Conservation (phyloP, 768 basidiomycete species). For the Boletus rufocinnamomeus region DNA sequence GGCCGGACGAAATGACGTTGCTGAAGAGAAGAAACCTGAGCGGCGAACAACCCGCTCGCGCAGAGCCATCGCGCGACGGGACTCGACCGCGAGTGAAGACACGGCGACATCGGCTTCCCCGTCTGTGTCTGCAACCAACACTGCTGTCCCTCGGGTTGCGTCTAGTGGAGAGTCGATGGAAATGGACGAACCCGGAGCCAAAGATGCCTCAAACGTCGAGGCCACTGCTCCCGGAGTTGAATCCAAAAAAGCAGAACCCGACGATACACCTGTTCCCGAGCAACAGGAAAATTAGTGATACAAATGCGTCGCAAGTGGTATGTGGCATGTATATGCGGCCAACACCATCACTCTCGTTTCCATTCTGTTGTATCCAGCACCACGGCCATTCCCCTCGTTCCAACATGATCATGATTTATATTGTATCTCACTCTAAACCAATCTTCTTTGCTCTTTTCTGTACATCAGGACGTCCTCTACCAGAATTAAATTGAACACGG, state of each 20-base stretch:
- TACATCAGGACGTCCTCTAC: constrained; percentile 12
- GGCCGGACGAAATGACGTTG: constrained; percentile 12
- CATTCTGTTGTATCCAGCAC: constrained; percentile 6
- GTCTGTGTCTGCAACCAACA: constrained; percentile 34
- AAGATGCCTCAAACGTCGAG: constrained; percentile 9
- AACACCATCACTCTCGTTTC: constrained; percentile 4
- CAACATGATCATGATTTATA: constrained; percentile 10
- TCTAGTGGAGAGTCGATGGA: constrained; percentile 21
- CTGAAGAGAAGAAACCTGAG: constrained; percentile 33
- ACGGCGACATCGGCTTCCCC: constrained; percentile 38
- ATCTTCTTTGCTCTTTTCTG: constrained; percentile 12
- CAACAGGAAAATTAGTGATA: constrained; percentile 6
- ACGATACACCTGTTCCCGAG: neutral
- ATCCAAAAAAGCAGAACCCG: constrained; percentile 3
- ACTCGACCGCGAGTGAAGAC: constrained; percentile 56
- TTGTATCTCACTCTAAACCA: constrained; percentile 15
- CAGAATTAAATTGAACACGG: constrained; percentile 6
- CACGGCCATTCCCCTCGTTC: constrained; percentile 1
- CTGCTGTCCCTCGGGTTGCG: constrained; percentile 4
- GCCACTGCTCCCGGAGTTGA: constrained; percentile 1
- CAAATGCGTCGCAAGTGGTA: neutral
- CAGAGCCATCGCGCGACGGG: constrained; percentile 42
- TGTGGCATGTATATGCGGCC: neutral
- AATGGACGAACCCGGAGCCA: constrained; percentile 11
- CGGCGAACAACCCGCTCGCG: constrained; percentile 53